These are phyloP conservation scores for Exobasidium cylindrosporum DNA, from an alignment of 1,284 basidiomycete species.

Conservation along the genomic window DNA sequence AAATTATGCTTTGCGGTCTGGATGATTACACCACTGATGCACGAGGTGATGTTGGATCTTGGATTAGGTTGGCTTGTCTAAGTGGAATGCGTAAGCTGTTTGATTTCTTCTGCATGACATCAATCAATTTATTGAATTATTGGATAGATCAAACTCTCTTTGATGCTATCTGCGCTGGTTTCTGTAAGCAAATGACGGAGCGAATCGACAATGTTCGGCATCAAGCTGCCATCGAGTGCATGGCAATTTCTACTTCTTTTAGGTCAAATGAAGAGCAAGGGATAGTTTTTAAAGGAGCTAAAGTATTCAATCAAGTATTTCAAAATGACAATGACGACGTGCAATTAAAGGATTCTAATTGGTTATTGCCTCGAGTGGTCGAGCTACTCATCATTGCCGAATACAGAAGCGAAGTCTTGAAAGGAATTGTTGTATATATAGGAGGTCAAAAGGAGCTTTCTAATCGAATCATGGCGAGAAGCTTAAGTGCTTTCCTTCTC, in stretches of 20 bases:
- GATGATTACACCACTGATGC: constrained; percentile 89
- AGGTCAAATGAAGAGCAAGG: background rate
- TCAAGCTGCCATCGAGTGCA: constrained; percentile 7
- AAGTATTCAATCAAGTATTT: background rate
- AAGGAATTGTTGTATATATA: constrained; percentile 11
- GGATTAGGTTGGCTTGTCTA: constrained; percentile 78
- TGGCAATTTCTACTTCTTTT: constrained; percentile 57
- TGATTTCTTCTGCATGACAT: constrained; percentile 17
- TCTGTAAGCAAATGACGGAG: constrained; percentile 85
- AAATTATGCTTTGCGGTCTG: constrained; percentile 64
- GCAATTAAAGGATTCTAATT: constrained; percentile 5
- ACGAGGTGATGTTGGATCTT: constrained; percentile 94
- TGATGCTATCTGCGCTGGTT: constrained; percentile 58
- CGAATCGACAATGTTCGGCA: constrained; percentile 64
- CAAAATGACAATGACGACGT: constrained; percentile 1
- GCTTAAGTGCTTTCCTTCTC: background rate
- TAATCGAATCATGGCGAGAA: constrained; percentile 3
- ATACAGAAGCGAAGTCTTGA: constrained; percentile 6
- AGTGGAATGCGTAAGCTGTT: constrained; percentile 59
- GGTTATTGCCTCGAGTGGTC: constrained; percentile 7
- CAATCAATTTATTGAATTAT: background rate
- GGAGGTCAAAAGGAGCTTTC: constrained; percentile 6
- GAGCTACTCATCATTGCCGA: constrained; percentile 10
- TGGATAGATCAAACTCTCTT: constrained; percentile 18
- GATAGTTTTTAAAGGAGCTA: background rate